Evolutionary conservation across 495 filamentous ascomycete genomes (phyloP).

Genomic region (Coniosporium apollinis): DNA sequence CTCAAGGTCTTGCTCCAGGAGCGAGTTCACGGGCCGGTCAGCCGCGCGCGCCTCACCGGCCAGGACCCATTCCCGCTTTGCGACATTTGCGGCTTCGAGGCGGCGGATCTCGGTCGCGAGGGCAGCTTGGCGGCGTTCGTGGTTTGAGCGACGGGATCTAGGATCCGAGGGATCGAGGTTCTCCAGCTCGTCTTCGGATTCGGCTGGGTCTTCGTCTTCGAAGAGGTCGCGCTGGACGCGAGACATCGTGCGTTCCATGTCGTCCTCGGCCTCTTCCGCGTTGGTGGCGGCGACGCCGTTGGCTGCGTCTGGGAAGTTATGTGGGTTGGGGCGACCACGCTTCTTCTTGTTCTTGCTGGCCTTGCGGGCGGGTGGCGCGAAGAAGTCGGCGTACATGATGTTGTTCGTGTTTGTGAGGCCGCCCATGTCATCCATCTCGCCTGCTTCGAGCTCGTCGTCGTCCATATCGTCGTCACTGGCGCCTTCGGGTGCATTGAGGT

Average conservation of each 20-base stretch:
- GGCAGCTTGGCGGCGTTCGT: slow-evolving; percentile 73
- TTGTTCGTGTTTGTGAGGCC: slow-evolving; percentile 60
- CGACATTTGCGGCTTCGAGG: slow-evolving; percentile 76
- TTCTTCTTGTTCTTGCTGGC: slow-evolving; percentile 32
- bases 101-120: slow-evolving; percentile 78
- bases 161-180: slow-evolving; percentile 28
- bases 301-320: slow-evolving; percentile 22
- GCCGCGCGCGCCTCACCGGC: slow-evolving; percentile 73
- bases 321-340: slow-evolving; percentile 22
- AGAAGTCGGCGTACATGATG: slow-evolving; percentile 79
- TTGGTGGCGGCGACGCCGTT: slow-evolving; percentile 22
- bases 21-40: slow-evolving; percentile 73
- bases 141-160: slow-evolving; percentile 49
- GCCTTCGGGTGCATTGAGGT: slow-evolving; percentile 39
- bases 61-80: slow-evolving; percentile 82
- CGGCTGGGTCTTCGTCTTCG: slow-evolving; percentile 44
- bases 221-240: slow-evolving; percentile 85
- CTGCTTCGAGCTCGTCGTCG: slow-evolving; percentile 31
- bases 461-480: slow-evolving; percentile 35
- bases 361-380: slow-evolving; percentile 65
- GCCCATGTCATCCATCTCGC: slow-evolving; percentile 32
- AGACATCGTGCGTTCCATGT: slow-evolving; percentile 74
- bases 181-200: slow-evolving; percentile 13
- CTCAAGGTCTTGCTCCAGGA: slow-evolving; percentile 88
- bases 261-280: slow-evolving; percentile 29